These are phyloP conservation scores for Actinidia arguta DNA, from an alignment of 179 eudicot genomes.

Conservation along the genomic window DNA sequence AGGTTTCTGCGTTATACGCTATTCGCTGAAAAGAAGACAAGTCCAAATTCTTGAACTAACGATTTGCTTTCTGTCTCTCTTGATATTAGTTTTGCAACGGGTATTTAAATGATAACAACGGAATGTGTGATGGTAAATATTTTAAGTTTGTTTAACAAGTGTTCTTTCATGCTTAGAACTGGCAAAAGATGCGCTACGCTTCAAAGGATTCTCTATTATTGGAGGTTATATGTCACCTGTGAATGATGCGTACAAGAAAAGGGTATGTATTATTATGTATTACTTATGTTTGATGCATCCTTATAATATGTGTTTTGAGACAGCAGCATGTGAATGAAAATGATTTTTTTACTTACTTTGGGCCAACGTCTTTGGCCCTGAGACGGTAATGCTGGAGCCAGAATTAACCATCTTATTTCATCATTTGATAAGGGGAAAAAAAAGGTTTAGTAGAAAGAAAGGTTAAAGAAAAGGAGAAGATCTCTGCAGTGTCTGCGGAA, in stretches of 20 bases:
- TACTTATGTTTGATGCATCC: neutral
- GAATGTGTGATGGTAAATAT: no score
- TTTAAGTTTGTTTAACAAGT: neutral
- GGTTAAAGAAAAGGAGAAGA: neutral
- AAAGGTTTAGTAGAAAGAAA: neutral
- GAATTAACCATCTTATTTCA: no score
- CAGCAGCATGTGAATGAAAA: neutral
- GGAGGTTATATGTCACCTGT: conserved; percentile 99
- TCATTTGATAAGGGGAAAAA: no score
- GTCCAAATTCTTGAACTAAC: no score
- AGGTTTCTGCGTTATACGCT: no score
- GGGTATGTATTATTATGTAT: conserved; percentile 42
- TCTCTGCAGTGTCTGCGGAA: no score
- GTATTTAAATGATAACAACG: no score
- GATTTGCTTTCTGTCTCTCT: no score
- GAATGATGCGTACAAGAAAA: conserved; percentile 89
- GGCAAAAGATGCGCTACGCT: conserved; percentile 83
- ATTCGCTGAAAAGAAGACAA: no score
- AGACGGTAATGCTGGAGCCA: neutral
- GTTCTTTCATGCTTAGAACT: conserved; percentile 54
- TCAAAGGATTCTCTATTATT: conserved; percentile 76
- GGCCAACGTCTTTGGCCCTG: no score
- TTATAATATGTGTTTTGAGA: neutral
- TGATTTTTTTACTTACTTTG: neutral
- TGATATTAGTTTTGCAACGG: no score